A percentile compares a stretch with the other conserved stretches of the same genome.
phyloP scores from a whole-genome alignment of 345 rosid species.

The Camelina sativa region DNA sequence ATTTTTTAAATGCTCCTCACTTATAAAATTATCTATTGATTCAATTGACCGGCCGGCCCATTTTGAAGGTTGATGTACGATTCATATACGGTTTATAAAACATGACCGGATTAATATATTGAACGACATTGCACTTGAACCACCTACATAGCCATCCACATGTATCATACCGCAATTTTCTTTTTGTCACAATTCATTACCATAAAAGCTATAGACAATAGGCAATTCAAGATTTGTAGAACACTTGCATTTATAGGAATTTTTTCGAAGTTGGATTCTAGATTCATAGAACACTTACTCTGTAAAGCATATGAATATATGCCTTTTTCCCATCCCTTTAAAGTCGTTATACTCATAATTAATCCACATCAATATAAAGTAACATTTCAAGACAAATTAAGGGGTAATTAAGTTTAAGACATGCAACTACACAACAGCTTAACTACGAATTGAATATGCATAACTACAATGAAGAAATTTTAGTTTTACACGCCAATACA shows the following conservation, averaged over 20 bases:
- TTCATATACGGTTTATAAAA: too few species aligned
- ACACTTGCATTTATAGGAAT: slow-evolving; percentile 17
- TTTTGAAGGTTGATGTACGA: too few species aligned
- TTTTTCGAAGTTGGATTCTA: slow-evolving; percentile 18
- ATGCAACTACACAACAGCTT: not conserved
- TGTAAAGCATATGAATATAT: slow-evolving; percentile 4
- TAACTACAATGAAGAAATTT: not conserved
- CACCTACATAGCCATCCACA: not conserved
- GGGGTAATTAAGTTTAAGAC: not conserved
- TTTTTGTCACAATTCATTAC: slow-evolving; percentile 4
- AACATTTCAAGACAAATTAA: slow-evolving; percentile 23
- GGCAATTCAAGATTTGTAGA: not conserved
- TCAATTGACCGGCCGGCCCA: too few species aligned
- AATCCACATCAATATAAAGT: slow-evolving; percentile 6
- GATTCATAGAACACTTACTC: slow-evolving; percentile 32
- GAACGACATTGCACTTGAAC: not conserved
- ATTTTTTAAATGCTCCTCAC: too few species aligned
- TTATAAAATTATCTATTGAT: too few species aligned
- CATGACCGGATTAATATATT: not conserved
- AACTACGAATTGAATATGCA: not conserved
- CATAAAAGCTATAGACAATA: slow-evolving; percentile 37
- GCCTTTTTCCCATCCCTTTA: slow-evolving; percentile 30
- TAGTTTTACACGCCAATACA: not conserved
- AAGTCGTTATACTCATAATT: not conserved
- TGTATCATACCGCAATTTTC: not conserved